Evolutionary conservation across 208 protist genomes (phyloP), one percentile per base, ranked within the genome.

Genomic region (Polymyxa betae): DNA sequence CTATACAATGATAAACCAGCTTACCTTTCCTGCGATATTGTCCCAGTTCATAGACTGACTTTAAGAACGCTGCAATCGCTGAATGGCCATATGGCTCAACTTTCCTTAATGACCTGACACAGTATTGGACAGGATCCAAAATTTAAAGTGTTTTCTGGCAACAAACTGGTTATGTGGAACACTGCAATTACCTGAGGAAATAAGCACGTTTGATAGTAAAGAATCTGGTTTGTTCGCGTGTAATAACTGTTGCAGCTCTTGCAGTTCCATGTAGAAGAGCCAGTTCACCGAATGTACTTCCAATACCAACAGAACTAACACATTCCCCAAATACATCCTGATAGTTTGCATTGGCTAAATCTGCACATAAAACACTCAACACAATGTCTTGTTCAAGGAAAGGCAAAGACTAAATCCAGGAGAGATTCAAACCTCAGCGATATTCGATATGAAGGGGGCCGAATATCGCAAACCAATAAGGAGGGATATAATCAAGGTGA

Each of bases 281-380:
- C 72, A 82, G 40, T n/a, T 82, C 72, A 5, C 72, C 72, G n/a
- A 82, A 82, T 43, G 72, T 82, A n/a, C 12, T 16, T 5, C 72
- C 72, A n/a, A 43, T 12, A 43, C 16, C n/a, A 20, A 35, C 72
- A 5, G 35, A 38, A 5, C 35, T 45, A 35, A 82, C 72, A 43
- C 72, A 82, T 5, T 35, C 35, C 5, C 72, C 72, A n/a, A 45
- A 82, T 20, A 82, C 10, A 5, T 66, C 54, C 20, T 16, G 29
- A 29, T 32, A 32, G 20, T 32, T 32, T 29, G 16, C 54, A 29
- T 66, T 66, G 54, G 16, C 20, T 29, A 66, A 32, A 29, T 32
- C 54, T 66, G 54, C 54, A 16, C 54, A 5, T n/a, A 82, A 38
- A 45, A 38, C 5, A n/a, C 20, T 66, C 16, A 66, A 66, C 54